A percentile compares a stretch with the other conserved stretches of the same genome.
These are phyloP conservation scores for Oleoguttula mirabilis DNA, from an alignment of 495 filamentous ascomycete species.

Conservation along the genomic window DNA sequence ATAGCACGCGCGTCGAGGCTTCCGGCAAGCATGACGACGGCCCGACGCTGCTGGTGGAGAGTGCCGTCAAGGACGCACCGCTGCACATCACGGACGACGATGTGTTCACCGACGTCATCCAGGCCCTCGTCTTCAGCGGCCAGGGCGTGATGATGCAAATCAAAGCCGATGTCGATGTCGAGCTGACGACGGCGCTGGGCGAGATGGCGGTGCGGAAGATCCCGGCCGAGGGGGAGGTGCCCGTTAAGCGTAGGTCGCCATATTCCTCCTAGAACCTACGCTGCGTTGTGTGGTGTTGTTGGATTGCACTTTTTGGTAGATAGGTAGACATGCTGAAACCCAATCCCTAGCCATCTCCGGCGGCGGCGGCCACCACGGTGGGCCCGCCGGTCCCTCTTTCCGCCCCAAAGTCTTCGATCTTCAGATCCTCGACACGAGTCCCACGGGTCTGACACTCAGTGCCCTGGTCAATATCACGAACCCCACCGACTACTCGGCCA, in stretches of 20 bases:
- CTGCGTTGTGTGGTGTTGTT: constrained; percentile 20
- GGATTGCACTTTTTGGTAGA: constrained; percentile 16
- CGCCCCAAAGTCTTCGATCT: constrained; percentile 53
- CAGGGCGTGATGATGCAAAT: constrained; percentile 53
- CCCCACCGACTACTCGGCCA: constrained; percentile 71
- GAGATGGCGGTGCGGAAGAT: constrained; percentile 65
- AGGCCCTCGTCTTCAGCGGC: constrained; percentile 60
- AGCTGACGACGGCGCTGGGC: constrained; percentile 67
- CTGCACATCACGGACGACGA: constrained; percentile 65
- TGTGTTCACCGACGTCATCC: constrained; percentile 62
- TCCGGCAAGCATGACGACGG: constrained; percentile 36
- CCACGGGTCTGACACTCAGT: constrained; percentile 52
- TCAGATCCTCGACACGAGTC: constrained; percentile 54
- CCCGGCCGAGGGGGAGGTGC: constrained; percentile 72
- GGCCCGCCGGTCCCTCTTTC: constrained; percentile 27
- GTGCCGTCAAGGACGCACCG: constrained; percentile 63
- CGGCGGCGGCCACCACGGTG: constrained; percentile 25
- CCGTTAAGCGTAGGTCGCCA: constrained; percentile 63
- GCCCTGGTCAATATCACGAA: constrained; percentile 74
- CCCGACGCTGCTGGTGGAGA: constrained; percentile 54
- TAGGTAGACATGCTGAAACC: constrained; percentile 11
- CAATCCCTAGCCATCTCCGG: constrained; percentile 34
- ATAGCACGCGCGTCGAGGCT: constrained; percentile 56
- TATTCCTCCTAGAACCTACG: constrained; percentile 15
- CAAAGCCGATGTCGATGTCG: constrained; percentile 71